Evolutionary conservation across 306 rosid genomes (phyloP), one percentile per base, ranked within the genome.

Genomic region (Citrullus mucosospermus): DNA sequence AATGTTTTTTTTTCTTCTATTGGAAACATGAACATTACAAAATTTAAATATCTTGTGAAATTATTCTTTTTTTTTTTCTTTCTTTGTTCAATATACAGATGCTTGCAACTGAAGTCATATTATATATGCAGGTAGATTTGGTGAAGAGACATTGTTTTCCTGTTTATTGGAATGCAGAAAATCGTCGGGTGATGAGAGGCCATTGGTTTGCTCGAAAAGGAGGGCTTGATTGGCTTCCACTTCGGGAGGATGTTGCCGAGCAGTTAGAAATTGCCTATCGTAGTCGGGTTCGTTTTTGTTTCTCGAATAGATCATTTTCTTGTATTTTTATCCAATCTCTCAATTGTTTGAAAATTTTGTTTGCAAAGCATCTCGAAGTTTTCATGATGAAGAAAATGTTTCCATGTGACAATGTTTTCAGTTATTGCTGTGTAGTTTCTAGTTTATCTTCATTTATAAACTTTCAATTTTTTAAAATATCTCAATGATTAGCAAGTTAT

Each of bases 201-300:
- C 99, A 96, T 81, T 96, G 99, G 99, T 96, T 92, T 86, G 97
- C 99, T 62, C 89, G 88, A 84, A 92, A 96, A 85, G 99, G 97
- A 75, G 98, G 98, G 18, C 89, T 90, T 18, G 98, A 92, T 81
- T 96, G 99, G 99, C 87, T 92, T 75, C 99, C 99, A 32, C 83
- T 96, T 78, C 98, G 99, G 13, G 99, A 96, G 83, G 98, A 96
- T 74, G 87, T 96, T 63, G 86, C 98, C 39, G 99, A 96, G 84
- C 98, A 96, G 61, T 86, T 96, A 58, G 99, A 96, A 88, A 82
- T 90, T 88, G 96, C 91, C 30, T 96, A 96, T 80, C 85, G 87
- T 76, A 82, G 82, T 61, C 92, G 86, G 99, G 99, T 95, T 74
- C 59, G 85, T 68, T 38, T 70, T 66, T 34, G 39, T 57, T 77